A percentile compares a stretch with the other conserved stretches of the same genome.
Evolutionary conservation across 495 filamentous ascomycete species (phyloP).

Genomic region (Astrocystis sublimbata): DNA sequence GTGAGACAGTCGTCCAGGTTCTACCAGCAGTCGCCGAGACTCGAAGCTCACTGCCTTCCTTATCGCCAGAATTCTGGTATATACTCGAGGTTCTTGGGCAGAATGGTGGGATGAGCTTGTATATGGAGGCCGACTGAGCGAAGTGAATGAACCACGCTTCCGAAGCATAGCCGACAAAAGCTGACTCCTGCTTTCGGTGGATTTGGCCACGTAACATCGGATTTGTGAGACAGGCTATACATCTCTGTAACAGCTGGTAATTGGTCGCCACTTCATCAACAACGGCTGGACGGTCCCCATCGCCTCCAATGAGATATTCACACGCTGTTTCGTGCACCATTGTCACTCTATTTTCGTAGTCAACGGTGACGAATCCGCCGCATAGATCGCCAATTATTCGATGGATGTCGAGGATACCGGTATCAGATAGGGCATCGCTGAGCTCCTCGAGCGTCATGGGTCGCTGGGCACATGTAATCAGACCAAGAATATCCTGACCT

Average conservation of each 20-base stretch:
- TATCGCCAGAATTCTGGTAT: constrained; percentile 9
- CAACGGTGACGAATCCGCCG: constrained; percentile 42
- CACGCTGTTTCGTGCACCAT: constrained; percentile 49
- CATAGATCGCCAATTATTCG: constrained; percentile 37
- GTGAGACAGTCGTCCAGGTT: constrained; percentile 10
- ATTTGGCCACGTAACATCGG: constrained; percentile 23
- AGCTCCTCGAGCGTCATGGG: constrained; percentile 36
- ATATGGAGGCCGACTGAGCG: constrained; percentile 27
- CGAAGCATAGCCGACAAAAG: constrained; percentile 29
- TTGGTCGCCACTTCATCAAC: constrained; percentile 4
- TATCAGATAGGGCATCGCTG: constrained; percentile 25
- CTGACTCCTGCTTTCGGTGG: background rate
- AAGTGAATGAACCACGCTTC: constrained; percentile 35
- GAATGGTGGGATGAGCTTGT: constrained; percentile 39
- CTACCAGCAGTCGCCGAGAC: background rate
- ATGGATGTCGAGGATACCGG: constrained; percentile 35
- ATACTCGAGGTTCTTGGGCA: constrained; percentile 31
- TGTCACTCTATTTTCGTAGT: constrained; percentile 35
- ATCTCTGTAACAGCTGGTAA: constrained; percentile 17
- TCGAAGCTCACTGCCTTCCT: background rate
- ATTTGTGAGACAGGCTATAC: constrained; percentile 28
- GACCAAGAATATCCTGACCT: constrained; percentile 32
- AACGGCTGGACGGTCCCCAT: constrained; percentile 15
- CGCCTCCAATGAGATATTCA: constrained; percentile 36
- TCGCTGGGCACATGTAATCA: constrained; percentile 30